Evolutionary conservation across 2,329 filamentous ascomycete genomes (phyloP), one percentile per base, ranked within the genome.

Genomic region (Immersiporthe knoxdaviesiana): DNA sequence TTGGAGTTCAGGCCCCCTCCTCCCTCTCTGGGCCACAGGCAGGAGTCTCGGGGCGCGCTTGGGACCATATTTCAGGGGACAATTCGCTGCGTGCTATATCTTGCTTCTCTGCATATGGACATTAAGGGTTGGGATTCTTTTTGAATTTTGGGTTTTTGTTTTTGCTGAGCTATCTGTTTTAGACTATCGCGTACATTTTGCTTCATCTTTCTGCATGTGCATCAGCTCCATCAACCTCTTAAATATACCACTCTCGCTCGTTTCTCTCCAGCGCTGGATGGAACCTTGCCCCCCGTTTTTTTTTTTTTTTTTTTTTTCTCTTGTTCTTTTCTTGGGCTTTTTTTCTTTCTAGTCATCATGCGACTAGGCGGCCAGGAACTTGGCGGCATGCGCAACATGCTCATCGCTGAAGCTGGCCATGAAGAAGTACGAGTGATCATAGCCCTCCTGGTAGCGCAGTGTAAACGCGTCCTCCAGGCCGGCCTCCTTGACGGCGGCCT

Each of bases 341-440:
- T 8, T 35, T 8, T 54, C 50, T 54, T 11, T 5, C 7, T 24
- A 8, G 50, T 11, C 52, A 56, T 56, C 16, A 12, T 21, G 5
- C 44, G 44, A 6, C 70, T 73, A 77, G 59, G 81, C 75, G 27
- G 78, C 79, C 68, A 97, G 82, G 78, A 93, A 90, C 84, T 96
- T 97, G 73, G 94, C 95, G 70, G 94, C 94, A 82, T 97, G 93
- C 76, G 93, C 90, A 74, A 98, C 87, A 81, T 99, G 96, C 75
- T 98, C 94, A 76, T 92, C 91, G 58, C 91, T 88, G 79, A 99
- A 99, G 21, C 89, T 90, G 47, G 94, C 91, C 84, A 99, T 97
- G 81, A 97, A 97, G 82, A 90, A 99, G 83, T 99, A 99, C 72
- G 93, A 97, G 82, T 99, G 96, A 79, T 99, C 96, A 78, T 99